Evolutionary conservation across 78 protist species (phyloP).

Genomic region (Guillardia theta): DNA sequence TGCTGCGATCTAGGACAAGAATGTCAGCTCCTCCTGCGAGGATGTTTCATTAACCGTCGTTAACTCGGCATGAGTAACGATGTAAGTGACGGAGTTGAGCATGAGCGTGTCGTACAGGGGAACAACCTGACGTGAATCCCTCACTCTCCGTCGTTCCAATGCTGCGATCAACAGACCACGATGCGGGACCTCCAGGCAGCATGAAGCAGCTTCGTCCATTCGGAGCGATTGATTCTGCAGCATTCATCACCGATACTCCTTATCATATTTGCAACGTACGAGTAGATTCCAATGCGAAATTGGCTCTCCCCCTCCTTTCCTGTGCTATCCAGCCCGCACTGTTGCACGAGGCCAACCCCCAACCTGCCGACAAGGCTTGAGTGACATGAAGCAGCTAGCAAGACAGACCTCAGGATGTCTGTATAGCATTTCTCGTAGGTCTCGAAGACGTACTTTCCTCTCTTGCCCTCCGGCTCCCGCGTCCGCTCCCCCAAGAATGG

Average conservation of each 20-base stretch:
- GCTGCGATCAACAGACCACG: too few relatives aligned
- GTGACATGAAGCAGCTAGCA: too few relatives aligned
- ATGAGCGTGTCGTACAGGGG: slow-evolving; percentile 38
- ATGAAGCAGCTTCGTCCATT: neutral
- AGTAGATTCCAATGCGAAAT: neutral
- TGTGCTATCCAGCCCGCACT: neutral
- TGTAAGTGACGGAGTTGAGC: neutral
- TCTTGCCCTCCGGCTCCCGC: neutral
- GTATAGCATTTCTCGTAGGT: neutral
- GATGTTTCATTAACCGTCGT: too few relatives aligned
- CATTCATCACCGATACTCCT: too few relatives aligned
- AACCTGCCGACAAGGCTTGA: too few relatives aligned
- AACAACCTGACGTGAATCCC: too few relatives aligned
- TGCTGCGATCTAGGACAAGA: too few relatives aligned
- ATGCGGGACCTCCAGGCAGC: neutral
- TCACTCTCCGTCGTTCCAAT: too few relatives aligned
- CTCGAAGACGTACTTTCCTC: neutral
- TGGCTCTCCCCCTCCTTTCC: neutral
- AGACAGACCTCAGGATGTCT: neutral
- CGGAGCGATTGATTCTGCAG: slow-evolving; percentile 11
- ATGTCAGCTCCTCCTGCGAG: too few relatives aligned
- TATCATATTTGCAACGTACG: too few relatives aligned
- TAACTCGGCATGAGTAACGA: slow-evolving; percentile 5
- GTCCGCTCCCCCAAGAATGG: neutral
- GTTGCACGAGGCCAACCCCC: neutral